These are phyloP conservation scores for Penicillium sp. DNA, from an alignment of 2,329 filamentous ascomycete genomes.

Conservation along the genomic window DNA sequence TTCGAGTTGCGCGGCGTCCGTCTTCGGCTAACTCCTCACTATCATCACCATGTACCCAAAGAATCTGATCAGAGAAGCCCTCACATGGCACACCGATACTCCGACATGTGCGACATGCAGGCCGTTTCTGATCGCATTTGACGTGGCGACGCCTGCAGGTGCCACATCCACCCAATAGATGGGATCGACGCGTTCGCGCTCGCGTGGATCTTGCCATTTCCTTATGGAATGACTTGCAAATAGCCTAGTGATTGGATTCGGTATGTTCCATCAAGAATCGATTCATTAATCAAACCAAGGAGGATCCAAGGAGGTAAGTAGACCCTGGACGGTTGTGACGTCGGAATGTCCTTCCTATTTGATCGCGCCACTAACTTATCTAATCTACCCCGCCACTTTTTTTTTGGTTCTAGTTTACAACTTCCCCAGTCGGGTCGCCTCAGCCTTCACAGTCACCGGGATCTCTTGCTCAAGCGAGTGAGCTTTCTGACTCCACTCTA, in stretches of 20 bases:
- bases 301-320: not conserved
- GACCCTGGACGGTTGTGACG: slow-evolving; percentile 1
- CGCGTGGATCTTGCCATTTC: slow-evolving; percentile 15
- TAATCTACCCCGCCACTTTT: not conserved
- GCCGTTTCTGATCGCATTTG: slow-evolving; percentile 38
- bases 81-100: slow-evolving; percentile 30
- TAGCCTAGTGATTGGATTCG: not conserved
- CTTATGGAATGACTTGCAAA: not conserved
- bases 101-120: slow-evolving; percentile 33
- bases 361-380: slow-evolving; percentile 1
- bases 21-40: slow-evolving; percentile 3
- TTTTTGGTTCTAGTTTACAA: not conserved
- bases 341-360: slow-evolving; percentile 15
- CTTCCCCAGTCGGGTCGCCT: slow-evolving; percentile 17
- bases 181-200: slow-evolving; percentile 26
- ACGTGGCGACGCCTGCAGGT: slow-evolving; percentile 38
- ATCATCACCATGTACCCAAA: slow-evolving; percentile 28
- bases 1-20: slow-evolving; percentile 23
- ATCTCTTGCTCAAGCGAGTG: slow-evolving; percentile 27
- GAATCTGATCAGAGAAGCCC: slow-evolving; percentile 31
- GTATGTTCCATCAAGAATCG: not conserved
- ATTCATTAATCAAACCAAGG: not conserved
- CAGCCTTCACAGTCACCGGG: slow-evolving; percentile 20
- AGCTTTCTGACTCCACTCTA: slow-evolving; percentile 26
- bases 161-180: slow-evolving; percentile 35